Evolutionary conservation across 805 yeast genomes (phyloP).

Genomic region (Metschnikowia orientalis): DNA sequence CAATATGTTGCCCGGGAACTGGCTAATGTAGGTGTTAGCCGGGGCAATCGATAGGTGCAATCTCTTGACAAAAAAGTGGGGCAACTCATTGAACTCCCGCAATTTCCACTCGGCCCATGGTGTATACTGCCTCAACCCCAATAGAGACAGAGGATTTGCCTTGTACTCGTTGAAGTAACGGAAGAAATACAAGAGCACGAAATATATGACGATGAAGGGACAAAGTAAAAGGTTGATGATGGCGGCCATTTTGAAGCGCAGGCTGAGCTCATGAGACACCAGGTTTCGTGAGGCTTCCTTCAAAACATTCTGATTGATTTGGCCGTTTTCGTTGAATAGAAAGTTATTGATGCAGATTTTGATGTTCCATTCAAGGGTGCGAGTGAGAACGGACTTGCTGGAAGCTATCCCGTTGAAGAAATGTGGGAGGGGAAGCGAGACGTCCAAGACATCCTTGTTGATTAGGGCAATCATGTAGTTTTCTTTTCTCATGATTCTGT

Average conservation of each 20-base stretch:
- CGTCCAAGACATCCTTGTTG: conserved; percentile 69
- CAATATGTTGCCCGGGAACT: conserved; percentile 76
- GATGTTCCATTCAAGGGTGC: conserved; percentile 91
- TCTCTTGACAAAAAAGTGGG: conserved; percentile 80
- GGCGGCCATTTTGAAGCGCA: conserved; percentile 85
- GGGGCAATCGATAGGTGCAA: conserved; percentile 71
- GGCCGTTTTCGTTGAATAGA: conserved; percentile 80
- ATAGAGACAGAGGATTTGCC: conserved; percentile 76
- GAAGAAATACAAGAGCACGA: conserved; percentile 78
- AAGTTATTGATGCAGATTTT: conserved; percentile 83
- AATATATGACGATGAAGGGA: conserved; percentile 82
- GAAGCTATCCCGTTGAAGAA: conserved; percentile 17
- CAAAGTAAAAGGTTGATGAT: conserved; percentile 74
- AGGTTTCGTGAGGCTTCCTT: conserved; percentile 66
- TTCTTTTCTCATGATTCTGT: conserved; percentile 91
- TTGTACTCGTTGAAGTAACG: conserved; percentile 90
- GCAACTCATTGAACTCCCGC: conserved; percentile 89
- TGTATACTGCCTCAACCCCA: conserved; percentile 73
- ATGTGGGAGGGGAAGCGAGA: conserved; percentile 41
- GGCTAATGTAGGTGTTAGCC: conserved; percentile 80
- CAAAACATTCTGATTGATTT: conserved; percentile 64
- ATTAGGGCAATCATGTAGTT: conserved; percentile 88
- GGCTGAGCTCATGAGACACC: conserved; percentile 63
- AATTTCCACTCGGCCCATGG: conserved; percentile 95
- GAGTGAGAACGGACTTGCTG: conserved; percentile 52